Percentiles rank a stretch among this genome's conserved stretches.
phyloP scores from a whole-genome alignment of 305 asterid genomes.

The Lippia alba region DNA sequence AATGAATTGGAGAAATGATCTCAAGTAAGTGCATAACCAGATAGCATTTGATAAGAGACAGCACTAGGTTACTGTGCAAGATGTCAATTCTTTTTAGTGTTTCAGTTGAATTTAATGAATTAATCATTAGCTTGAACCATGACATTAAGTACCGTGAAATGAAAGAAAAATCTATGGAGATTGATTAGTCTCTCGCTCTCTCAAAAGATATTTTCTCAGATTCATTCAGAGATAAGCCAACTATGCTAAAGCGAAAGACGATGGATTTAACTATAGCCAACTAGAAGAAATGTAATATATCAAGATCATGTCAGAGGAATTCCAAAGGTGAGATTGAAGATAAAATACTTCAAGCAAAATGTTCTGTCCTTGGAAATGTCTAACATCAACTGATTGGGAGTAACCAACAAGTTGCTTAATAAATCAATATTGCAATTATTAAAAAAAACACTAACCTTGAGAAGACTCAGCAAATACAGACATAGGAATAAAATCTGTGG shows the following conservation, averaged over 20 bases:
- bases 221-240: neutral
- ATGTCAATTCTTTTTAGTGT: neutral
- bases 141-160: neutral
- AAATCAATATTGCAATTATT: constrained; percentile 9
- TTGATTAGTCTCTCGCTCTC: no score
- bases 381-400: constrained; percentile 20
- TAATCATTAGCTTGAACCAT: neutral
- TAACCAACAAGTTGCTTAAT: constrained; percentile 6
- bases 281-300: neutral
- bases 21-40: constrained; percentile 5
- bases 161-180: neutral
- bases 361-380: constrained; percentile 19
- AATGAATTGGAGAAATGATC: neutral
- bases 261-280: constrained; percentile 6
- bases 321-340: constrained; percentile 11
- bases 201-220: no score
- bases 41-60: neutral
- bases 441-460: constrained; percentile 55
- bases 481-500: constrained; percentile 86
- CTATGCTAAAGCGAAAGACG: no score
- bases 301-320: constrained; percentile 16
- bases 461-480: constrained; percentile 76
- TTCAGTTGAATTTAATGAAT: neutral
- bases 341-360: constrained; percentile 3
- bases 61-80: neutral